Base-by-base conservation (phyloP, 2,329 filamentous ascomycete genomes). In the Colletotrichum sublineola region DNA sequence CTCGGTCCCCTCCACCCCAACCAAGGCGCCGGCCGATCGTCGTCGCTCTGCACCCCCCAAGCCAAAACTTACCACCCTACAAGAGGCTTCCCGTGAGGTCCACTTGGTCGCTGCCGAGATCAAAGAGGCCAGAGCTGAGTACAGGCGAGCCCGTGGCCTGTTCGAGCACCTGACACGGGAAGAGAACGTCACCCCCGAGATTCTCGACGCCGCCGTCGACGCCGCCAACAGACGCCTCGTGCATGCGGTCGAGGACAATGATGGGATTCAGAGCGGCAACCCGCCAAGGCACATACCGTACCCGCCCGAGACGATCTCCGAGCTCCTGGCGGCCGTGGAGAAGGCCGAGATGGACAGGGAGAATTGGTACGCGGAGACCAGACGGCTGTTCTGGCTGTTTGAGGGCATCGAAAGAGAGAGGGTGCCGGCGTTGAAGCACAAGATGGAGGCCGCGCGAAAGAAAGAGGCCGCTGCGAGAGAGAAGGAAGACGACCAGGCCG, bases 1-100 rank as follows among this genome's bases (percentile, higher is more conserved):
- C 14, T 66, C 62, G 3, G 31, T n/a, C 8, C 53, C 40, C 5
- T 60, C 63, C 0, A 70, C 67, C n/a, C 67, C 67, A 4, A 70
- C 55, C 12, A 66, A 61, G n/a, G 42, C 53, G 6, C 42, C 63
- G 4, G 36, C 15, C 9, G 48, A 67, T 46, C 67, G 67, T 11
- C 46, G 36, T 33, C 56, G 38, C 2, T 11, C 18, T 15, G 5
- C 18, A 3, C 29, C 38, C 14, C 14, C 31, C 5, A 18, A n/a
- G 15, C 15, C 38, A 20, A 46, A 14, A 3, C 18, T 48, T 14
- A 24, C n/a, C 1, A 18, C 29, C 5, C 46, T 53, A 5, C 38
- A 29, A 3, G 55, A 48, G 36, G 53, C 63, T 1, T 11, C 20
- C 9, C 20, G 29, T 18, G 40, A 29, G n/a, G 29, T 70, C 18